Base-by-base conservation (phyloP, 2,329 filamentous ascomycete genomes). In the Colletotrichum sp. region DNA sequence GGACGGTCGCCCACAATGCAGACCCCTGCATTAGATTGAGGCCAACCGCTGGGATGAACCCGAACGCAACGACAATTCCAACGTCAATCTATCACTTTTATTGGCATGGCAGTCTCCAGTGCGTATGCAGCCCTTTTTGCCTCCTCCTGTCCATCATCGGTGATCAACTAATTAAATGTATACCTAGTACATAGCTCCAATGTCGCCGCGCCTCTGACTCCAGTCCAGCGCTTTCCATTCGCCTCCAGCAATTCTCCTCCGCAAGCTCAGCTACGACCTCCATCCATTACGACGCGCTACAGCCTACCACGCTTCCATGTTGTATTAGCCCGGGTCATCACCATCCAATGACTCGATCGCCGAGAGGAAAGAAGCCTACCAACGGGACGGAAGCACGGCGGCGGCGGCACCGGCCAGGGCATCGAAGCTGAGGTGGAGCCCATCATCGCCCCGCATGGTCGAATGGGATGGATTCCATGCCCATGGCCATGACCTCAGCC, bases 1-100 rank as follows among this genome's bases (percentile, higher is more conserved):
- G 65, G 70, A 73, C 26, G 59, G 59, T 26, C 24, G 60, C 65
- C 68, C 24, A 7, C 22, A 34, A 44, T 44, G 63, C 69, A 68
- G 59, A 34, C 74, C 74, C 74, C 71, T 76, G 74, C 74, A 73
- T 76, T 76, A 74, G 70, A 65, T 36, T 44, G 64, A 60, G 59
- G 69, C 55, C 71, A 52, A 36, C 36, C 59, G 64, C 64, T 69
- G 70, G 73, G 70, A 75, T 73, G 70, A 73, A 68, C 64, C 64
- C 28, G 59, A 68, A 18, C 26, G 55, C 32, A 59, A 68, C 34
- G 59, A 34, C 70, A 69, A 74, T 36, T 59, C 28, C 59, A 69
- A 76, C 65, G 59, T 36, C 70, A 69, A 69, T 74, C 65, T 48
- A 52, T 52, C 24, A 52, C 34, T 60, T 24, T 26, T 26, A 73